Percentiles rank a stretch among this genome's conserved stretches.
Evolutionary conservation across 768 basidiomycete genomes (phyloP).

Genomic region (Krasilnikovozyma curviuscula): DNA sequence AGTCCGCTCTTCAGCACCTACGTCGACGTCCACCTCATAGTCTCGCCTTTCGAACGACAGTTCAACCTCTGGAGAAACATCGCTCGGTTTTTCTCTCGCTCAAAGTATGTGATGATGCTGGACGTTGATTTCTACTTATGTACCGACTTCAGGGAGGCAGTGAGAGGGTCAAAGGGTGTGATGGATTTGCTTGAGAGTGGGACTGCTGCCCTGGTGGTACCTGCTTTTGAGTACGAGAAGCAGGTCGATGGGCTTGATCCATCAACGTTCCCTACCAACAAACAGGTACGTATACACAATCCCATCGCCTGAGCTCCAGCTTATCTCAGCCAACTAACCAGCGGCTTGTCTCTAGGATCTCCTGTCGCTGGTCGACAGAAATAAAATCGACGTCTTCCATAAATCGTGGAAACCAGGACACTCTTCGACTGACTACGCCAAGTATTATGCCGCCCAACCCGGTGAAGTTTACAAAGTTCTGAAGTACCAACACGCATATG

Average conservation of each 20-base stretch:
- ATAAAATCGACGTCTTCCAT: constrained; percentile 56
- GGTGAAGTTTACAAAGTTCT: constrained; percentile 51
- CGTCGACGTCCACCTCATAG: constrained; percentile 70
- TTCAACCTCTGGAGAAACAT: constrained; percentile 82
- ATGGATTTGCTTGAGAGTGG: constrained; percentile 40
- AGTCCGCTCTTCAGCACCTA: constrained; percentile 44
- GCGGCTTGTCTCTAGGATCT: constrained; percentile 26
- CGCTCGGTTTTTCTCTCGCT: constrained; percentile 63
- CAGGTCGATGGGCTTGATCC: constrained; percentile 45
- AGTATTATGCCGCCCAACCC: constrained; percentile 41
- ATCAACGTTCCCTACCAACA: constrained; percentile 44
- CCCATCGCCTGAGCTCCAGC: constrained; percentile 22
- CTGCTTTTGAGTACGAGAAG: constrained; percentile 61
- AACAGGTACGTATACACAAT: constrained; percentile 34
- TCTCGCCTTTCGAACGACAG: constrained; percentile 46
- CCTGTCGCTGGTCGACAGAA: constrained; percentile 37
- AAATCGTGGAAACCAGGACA: constrained; percentile 59
- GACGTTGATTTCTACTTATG: constrained; percentile 76
- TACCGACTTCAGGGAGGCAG: constrained; percentile 50
- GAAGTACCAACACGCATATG: constrained; percentile 63
- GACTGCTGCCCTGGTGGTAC: constrained; percentile 52
- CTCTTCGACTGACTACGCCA: constrained; percentile 56
- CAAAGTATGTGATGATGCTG: constrained; percentile 72
- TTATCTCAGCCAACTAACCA: not conserved
- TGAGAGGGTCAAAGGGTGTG: constrained; percentile 32